phyloP scores from a whole-genome alignment of 2,329 filamentous ascomycete species.

The Sporothrix curviconia region DNA sequence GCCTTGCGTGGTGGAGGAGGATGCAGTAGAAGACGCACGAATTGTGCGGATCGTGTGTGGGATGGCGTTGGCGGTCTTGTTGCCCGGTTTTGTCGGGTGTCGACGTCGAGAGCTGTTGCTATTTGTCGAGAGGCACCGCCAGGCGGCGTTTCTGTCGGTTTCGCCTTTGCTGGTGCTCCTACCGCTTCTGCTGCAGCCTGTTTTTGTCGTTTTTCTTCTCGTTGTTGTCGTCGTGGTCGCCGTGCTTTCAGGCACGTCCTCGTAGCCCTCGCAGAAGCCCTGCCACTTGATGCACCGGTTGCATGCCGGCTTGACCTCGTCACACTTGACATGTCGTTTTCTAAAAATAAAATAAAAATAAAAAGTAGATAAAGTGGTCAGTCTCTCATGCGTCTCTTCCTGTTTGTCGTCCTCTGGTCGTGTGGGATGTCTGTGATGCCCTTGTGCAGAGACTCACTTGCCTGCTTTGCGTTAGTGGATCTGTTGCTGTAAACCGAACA shows the following conservation, averaged over 20 bases:
- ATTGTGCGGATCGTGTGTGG: background rate
- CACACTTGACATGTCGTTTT: slow-evolving; percentile 24
- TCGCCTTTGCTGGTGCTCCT: background rate
- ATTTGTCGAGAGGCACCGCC: background rate
- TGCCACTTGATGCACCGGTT: slow-evolving; percentile 26
- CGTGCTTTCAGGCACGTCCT: background rate
- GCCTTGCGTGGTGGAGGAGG: background rate
- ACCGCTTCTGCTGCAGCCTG: background rate
- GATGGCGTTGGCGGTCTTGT: too few species aligned
- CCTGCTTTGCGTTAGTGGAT: slow-evolving; percentile 6
- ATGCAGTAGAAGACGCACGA: background rate
- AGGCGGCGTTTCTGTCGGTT: background rate
- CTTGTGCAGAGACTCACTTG: slow-evolving; percentile 10
- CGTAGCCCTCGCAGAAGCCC: slow-evolving; percentile 28
- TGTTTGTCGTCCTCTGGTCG: background rate
- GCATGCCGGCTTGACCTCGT: slow-evolving; percentile 27
- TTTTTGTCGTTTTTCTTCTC: background rate
- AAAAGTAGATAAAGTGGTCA: background rate
- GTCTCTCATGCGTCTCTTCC: background rate
- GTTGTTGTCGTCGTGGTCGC: background rate
- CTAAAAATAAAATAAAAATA: too few species aligned
- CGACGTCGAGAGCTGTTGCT: background rate
- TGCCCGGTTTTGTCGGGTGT: too few species aligned
- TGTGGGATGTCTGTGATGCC: background rate
- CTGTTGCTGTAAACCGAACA: too few species aligned